These are phyloP conservation scores for Parathielavia hyrcaniae DNA, from an alignment of 495 filamentous ascomycete species.

Conservation along the genomic window DNA sequence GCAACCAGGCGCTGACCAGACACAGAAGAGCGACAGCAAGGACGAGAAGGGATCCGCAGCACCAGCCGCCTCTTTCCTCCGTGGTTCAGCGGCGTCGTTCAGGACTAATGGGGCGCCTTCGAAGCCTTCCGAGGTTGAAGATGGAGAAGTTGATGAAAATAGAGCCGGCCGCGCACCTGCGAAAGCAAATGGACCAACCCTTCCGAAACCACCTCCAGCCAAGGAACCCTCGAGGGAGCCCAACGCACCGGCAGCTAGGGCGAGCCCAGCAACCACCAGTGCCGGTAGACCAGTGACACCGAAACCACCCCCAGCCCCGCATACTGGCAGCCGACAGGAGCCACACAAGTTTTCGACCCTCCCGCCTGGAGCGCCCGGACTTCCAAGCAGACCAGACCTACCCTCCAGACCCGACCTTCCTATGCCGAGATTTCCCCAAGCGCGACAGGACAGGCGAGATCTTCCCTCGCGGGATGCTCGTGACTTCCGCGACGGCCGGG, in stretches of 20 bases:
- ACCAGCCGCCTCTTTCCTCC: slow-evolving; percentile 28
- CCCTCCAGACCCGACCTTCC: slow-evolving; percentile 44
- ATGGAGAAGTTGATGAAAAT: slow-evolving; percentile 71
- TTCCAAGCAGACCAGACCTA: slow-evolving; percentile 36
- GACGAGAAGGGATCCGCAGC: slow-evolving; percentile 32
- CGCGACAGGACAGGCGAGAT: slow-evolving; percentile 33
- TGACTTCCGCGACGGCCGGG: slow-evolving; percentile 37
- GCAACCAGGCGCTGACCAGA: slow-evolving; percentile 21
- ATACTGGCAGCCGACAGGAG: slow-evolving; percentile 25
- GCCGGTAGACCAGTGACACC: slow-evolving; percentile 21
- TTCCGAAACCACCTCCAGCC: slow-evolving; percentile 13
- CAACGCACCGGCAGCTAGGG: slow-evolving; percentile 14
- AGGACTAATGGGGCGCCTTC: slow-evolving; percentile 34
- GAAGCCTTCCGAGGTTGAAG: slow-evolving; percentile 57
- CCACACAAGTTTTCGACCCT: slow-evolving; percentile 35
- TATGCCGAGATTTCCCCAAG: slow-evolving; percentile 36
- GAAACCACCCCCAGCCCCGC: slow-evolving; percentile 18
- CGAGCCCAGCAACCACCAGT: slow-evolving; percentile 1
- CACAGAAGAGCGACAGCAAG: slow-evolving; percentile 36
- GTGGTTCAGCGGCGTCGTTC: slow-evolving; percentile 44
- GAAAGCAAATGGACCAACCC: slow-evolving; percentile 12
- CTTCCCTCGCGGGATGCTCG: slow-evolving; percentile 22
- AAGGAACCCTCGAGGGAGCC: slow-evolving; percentile 18
- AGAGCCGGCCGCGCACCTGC: slow-evolving; percentile 32
- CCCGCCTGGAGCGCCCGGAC: slow-evolving; percentile 29